phyloP scores from a whole-genome alignment of 148 eudicot genomes.

The Spergularia marina region DNA sequence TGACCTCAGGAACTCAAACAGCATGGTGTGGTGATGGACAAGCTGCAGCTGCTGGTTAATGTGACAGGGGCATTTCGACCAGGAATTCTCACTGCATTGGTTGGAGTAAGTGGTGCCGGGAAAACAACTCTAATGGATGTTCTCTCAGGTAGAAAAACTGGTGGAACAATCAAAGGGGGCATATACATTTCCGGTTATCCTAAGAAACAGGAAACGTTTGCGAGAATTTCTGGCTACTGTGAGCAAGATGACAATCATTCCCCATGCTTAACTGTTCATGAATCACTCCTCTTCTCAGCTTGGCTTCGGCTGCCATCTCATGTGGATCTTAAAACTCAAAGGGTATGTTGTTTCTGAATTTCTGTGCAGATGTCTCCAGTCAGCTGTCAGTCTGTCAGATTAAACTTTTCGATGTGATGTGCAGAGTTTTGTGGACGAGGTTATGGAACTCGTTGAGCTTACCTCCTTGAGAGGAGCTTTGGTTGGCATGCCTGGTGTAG shows the following conservation, averaged over 20 bases:
- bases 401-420: conserved; percentile 4
- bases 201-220: conserved; percentile 88
- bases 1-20: conserved; percentile 74
- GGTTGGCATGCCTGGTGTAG: conserved; percentile 87
- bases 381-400: neutral
- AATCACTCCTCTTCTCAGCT: conserved; percentile 86
- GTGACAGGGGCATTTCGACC: conserved; percentile 91
- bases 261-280: conserved; percentile 81
- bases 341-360: conserved; percentile 35
- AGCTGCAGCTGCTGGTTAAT: conserved; percentile 61
- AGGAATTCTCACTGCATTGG: conserved; percentile 92
- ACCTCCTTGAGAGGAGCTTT: conserved; percentile 64
- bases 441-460: conserved; percentile 93
- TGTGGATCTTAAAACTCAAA: conserved; percentile 51
- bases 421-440: conserved; percentile 90
- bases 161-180: conserved; percentile 74
- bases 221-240: conserved; percentile 92
- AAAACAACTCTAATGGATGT: conserved; percentile 99
- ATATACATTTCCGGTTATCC: conserved; percentile 85
- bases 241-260: conserved; percentile 93
- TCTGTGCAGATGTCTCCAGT: neutral
- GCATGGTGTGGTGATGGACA: conserved; percentile 55
- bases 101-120: conserved; percentile 98
- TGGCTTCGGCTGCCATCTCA: conserved; percentile 80
- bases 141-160: conserved; percentile 93